Base-by-base conservation (phyloP, 2,329 filamentous ascomycete genomes). In the Fusarium sp. region DNA sequence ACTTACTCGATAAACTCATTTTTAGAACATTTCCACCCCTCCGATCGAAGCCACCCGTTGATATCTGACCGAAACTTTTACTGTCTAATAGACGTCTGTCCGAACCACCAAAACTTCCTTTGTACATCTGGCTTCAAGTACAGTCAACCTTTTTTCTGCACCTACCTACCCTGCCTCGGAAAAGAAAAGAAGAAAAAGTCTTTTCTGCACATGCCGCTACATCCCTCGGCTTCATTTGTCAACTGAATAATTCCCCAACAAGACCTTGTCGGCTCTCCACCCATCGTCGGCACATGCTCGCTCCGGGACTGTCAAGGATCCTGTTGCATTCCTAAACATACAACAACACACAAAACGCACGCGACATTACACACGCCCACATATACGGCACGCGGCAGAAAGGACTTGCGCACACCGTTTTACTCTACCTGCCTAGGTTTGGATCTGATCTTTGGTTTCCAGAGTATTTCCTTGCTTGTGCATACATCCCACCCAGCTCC, bases 301-400 rank as follows among this genome's bases (percentile, higher is more conserved):
- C 46, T 58, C 53, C 40, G 27, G 54, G 50, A 61, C 57, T 49
- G 29, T 54, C 72, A 58, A 62, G 69, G 69, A 73, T 74, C 68
- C 58, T 68, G 67, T 40, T 65, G 70, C 70, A 74, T 72, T 65
- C 70, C 69, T 66, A 73, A 71, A 74, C 72, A 65, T 68, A 70
- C 60, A 46, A 62, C 64, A 60, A 72, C 40, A 69, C 70, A 71
- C 64, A 71, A 62, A 67, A 56, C 68, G 44, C 65, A 67, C 64
- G 50, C 67, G 54, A 62, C 58, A 58, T 58, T 42, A 42, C 58
- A 57, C 54, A 31, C 64, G 38, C 63, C 49, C 50, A 44, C 29
- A 36, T 29, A 49, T 60, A 40, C 61, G 36, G 33, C 36, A 27
- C 36, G 33, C 34, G 31, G 27, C 42, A 64, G 38, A 16, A 49